Evolutionary conservation across 1,284 basidiomycete species (phyloP).

Genomic region (Ceratobasidium sp.): DNA sequence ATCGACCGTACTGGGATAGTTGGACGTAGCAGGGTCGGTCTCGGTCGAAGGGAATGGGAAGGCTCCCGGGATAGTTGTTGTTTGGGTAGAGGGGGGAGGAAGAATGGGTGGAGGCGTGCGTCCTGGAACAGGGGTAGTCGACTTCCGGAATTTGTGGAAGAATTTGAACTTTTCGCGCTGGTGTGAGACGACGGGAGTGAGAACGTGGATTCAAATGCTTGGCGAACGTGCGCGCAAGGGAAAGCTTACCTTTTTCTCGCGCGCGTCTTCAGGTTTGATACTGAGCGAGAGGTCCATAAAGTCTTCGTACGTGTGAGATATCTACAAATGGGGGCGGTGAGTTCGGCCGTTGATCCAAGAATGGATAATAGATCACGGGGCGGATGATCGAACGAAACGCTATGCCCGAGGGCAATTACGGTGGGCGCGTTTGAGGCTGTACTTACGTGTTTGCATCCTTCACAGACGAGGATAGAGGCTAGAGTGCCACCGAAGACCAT

Average conservation of each 20-base stretch:
- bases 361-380: neutral
- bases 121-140: slow-evolving; percentile 26
- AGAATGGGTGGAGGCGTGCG: slow-evolving; percentile 30
- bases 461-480: slow-evolving; percentile 91
- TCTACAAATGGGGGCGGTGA: slow-evolving; percentile 58
- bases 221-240: neutral
- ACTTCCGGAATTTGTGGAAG: slow-evolving; percentile 59
- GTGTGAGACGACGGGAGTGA: neutral
- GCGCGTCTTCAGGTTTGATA: slow-evolving; percentile 84
- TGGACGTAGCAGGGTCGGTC: slow-evolving; percentile 2
- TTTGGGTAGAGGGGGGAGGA: neutral
- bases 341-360: slow-evolving; percentile 25
- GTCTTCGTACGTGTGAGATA: slow-evolving; percentile 92
- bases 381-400: neutral
- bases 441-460: slow-evolving; percentile 82
- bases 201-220: neutral
- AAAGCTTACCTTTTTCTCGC: slow-evolving; percentile 64
- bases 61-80: neutral
- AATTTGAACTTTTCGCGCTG: slow-evolving; percentile 77
- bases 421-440: neutral
- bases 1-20: neutral
- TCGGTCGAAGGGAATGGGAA: slow-evolving; percentile 33
- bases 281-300: slow-evolving; percentile 93
- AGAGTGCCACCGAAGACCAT: slow-evolving; percentile 91
- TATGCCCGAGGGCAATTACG: neutral